phyloP scores from a whole-genome alignment of 192 early-diverging fungal genomes.

The Coemansia sp. region DNA sequence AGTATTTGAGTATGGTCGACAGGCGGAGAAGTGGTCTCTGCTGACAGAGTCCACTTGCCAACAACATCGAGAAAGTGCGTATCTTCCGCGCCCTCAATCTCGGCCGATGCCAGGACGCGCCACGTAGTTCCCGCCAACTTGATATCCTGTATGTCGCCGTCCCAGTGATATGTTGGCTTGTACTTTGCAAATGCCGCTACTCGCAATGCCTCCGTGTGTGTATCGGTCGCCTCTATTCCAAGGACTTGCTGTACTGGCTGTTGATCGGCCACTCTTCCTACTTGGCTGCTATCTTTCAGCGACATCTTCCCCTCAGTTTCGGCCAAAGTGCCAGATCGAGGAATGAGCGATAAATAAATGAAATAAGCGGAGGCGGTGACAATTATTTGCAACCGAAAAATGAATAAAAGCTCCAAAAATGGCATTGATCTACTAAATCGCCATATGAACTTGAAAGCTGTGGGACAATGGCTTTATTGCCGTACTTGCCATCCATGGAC shows the following conservation, averaged over 20 bases:
- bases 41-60: slow-evolving; percentile 63
- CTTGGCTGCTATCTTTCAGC: neutral
- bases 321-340: no score
- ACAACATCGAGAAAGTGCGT: slow-evolving; percentile 43
- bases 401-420: no score
- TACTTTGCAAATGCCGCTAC: slow-evolving; percentile 48
- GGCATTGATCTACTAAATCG: no score
- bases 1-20: slow-evolving; percentile 56
- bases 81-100: slow-evolving; percentile 36
- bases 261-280: neutral
- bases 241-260: neutral
- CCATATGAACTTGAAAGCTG: no score
- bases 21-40: slow-evolving; percentile 66
- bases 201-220: slow-evolving; percentile 30
- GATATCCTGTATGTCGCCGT: slow-evolving; percentile 7
- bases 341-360: no score
- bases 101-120: slow-evolving; percentile 30
- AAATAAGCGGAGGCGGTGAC: no score
- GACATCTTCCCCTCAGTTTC: no score
- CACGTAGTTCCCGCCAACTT: slow-evolving; percentile 12
- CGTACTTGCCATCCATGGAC: no score
- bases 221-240: slow-evolving; percentile 36
- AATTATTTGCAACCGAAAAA: no score
- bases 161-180: slow-evolving; percentile 35
- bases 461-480: no score